A percentile compares a stretch with the other conserved stretches of the same genome.
Evolutionary conservation across 768 basidiomycete species (phyloP).

Genomic region (Amanita pseudoporphyria): DNA sequence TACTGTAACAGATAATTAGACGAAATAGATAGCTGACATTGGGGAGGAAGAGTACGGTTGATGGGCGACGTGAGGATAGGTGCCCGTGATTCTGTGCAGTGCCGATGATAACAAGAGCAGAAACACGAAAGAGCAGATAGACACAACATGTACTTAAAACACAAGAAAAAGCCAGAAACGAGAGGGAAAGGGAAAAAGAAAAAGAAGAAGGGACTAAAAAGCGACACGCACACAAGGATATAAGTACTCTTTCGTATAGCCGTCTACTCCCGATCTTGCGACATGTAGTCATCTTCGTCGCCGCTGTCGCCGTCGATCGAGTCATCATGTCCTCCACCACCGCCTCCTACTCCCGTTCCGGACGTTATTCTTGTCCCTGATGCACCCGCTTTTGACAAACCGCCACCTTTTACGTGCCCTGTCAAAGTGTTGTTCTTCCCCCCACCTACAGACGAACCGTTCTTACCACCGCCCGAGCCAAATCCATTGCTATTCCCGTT

Average conservation of each 20-base stretch:
- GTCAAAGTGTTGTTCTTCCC: background rate
- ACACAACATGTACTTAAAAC: no score
- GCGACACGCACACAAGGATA: background rate
- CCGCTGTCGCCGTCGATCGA: slow-evolving; percentile 19
- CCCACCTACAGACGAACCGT: background rate
- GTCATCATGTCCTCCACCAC: slow-evolving; percentile 8
- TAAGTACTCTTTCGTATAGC: background rate
- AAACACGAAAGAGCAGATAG: background rate
- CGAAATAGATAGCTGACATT: no score
- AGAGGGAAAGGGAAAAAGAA: background rate
- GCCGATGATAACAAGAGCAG: background rate
- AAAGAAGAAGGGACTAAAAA: background rate
- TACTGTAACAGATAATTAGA: no score
- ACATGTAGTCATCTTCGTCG: slow-evolving; percentile 19
- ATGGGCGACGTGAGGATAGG: no score
- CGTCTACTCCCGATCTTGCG: slow-evolving; percentile 16
- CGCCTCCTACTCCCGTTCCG: background rate
- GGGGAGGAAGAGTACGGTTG: no score
- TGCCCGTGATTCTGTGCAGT: no score
- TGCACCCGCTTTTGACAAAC: slow-evolving; percentile 1
- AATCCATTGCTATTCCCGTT: slow-evolving; percentile 4
- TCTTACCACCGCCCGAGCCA: background rate
- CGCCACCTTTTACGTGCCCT: background rate
- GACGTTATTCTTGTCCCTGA: background rate
- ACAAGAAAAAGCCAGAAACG: background rate